Base-by-base conservation (phyloP, 768 basidiomycete species). In the Lanmaoa rubissima region DNA sequence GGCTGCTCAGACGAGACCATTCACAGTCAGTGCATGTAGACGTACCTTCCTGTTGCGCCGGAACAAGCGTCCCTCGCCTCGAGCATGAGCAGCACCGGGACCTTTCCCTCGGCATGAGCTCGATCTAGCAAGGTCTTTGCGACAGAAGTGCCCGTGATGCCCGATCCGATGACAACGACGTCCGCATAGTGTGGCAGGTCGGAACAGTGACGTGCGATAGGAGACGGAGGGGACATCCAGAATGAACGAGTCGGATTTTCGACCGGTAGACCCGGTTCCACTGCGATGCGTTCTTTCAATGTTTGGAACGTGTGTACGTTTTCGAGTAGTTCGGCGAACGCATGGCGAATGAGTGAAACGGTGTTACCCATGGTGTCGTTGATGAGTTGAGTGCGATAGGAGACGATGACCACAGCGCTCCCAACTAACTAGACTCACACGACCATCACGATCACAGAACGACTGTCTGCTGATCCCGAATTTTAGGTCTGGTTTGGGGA, bases 41-140 rank as follows among this genome's bases (percentile, higher is more conserved):
- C 76, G n/a, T 55, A 84, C 86, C 88, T 77, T 38, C 82, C 88
- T 0, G 88, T 88, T 8, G 88, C 88, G 1, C 88, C 88, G 0
- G 86, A 88, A 63, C 88, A 90, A 0, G 78, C 77, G 12, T 89
- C 88, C 52, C 93, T 74, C 4, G 92, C 93, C 62, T 96, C 93
- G 21, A 96, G 78, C 76, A 93, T 85, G 21, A 91, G 81, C 2
- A 94, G 69, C 38, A 74, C 71, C 14, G 82, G 56, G 8, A 60
- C 54, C 28, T 65, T 68, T 26, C 64, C 68, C 10, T 64, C 57
- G 48, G 51, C 69, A 31, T 55, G 51, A 8, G 67, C 62, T 17
- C 68, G 67, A 40, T 77, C 73, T 16, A 90, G 73, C 24, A 87
- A 57, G 10, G 79, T 78, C 58, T 82, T 79, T 5, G 81, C 83